phyloP scores from a whole-genome alignment of 352 stramenopile genomes.

The Phytophthora pistaciae region DNA sequence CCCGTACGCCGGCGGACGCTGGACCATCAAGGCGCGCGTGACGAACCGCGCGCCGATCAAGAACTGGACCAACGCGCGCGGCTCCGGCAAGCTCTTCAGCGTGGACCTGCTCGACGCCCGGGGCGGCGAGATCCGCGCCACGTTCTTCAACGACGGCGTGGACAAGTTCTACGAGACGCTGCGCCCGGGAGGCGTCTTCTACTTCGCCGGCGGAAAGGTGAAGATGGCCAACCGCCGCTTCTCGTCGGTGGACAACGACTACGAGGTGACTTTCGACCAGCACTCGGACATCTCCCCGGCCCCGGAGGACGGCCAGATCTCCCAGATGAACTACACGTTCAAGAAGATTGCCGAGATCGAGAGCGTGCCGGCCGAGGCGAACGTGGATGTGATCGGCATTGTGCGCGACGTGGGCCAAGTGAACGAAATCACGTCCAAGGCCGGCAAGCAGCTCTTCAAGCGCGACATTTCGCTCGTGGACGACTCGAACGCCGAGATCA shows the following conservation, averaged over 20 bases:
- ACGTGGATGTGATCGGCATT: constrained; percentile 96
- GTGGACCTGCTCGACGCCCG: constrained; percentile 96
- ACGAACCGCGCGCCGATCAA: constrained; percentile 95
- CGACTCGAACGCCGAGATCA: constrained; percentile 96
- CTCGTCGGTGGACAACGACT: constrained; percentile 97
- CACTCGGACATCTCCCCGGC: constrained; percentile 95
- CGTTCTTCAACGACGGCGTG: constrained; percentile 99
- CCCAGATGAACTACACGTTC: constrained; percentile 93
- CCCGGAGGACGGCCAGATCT: constrained; percentile 91
- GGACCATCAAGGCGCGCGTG: constrained; percentile 97
- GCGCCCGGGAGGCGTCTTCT: constrained; percentile 92
- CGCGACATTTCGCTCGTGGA: constrained; percentile 97
- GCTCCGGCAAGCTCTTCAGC: constrained; percentile 97
- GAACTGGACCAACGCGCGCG: constrained; percentile 96
- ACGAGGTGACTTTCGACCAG: constrained; percentile 98
- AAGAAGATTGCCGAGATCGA: constrained; percentile 96
- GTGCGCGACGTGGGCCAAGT: constrained; percentile 95
- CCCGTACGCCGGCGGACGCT: constrained; percentile 93
- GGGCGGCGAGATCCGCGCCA: constrained; percentile 97
- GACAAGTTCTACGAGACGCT: constrained; percentile 97
- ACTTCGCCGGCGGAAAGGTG: constrained; percentile 94
- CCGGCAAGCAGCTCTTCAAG: constrained; percentile 96
- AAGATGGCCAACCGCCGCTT: constrained; percentile 99
- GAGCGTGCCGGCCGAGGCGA: constrained; percentile 82
- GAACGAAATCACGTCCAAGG: constrained; percentile 95